These are phyloP conservation scores for Vanrija sp. DNA, from an alignment of 1,284 basidiomycete genomes.

Conservation along the genomic window DNA sequence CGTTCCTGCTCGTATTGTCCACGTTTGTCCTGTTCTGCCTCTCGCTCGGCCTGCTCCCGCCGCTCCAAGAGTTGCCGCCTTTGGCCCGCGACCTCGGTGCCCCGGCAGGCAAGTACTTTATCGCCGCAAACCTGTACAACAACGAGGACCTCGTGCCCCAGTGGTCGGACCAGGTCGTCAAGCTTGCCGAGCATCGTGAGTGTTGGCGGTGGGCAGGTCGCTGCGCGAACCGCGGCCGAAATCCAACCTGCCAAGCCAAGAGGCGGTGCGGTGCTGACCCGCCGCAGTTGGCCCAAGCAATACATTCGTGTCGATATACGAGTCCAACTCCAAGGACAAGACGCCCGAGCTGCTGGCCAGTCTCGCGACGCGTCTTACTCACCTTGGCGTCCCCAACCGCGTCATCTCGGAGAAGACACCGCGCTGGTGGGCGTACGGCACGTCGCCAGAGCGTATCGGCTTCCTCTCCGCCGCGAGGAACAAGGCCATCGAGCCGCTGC, in stretches of 20 bases:
- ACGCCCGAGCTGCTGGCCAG: constrained; percentile 50
- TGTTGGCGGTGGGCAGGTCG: background rate
- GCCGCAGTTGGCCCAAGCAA: constrained; percentile 54
- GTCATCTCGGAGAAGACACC: constrained; percentile 42
- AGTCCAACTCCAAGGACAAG: constrained; percentile 54
- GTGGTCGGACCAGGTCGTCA: constrained; percentile 21
- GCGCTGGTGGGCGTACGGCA: constrained; percentile 40
- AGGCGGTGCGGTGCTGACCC: background rate
- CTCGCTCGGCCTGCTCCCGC: constrained; percentile 17
- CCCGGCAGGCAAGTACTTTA: constrained; percentile 20
- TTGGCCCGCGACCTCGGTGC: constrained; percentile 5
- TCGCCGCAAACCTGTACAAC: constrained; percentile 37
- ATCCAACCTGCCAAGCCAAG: too few relatives aligned
- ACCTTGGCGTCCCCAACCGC: constrained; percentile 41
- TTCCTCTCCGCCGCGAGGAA: constrained; percentile 54
- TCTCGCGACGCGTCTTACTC: constrained; percentile 44
- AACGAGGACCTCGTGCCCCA: constrained; percentile 24
- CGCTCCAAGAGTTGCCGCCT: constrained; percentile 6
- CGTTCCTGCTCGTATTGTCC: constrained; percentile 9
- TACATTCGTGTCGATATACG: constrained; percentile 58
- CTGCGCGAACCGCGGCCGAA: too few relatives aligned
- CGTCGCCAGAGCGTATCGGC: constrained; percentile 51
- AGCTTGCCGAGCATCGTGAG: constrained; percentile 26
- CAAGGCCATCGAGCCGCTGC: constrained; percentile 51
- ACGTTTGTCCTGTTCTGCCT: constrained; percentile 17